Evolutionary conservation across 495 filamentous ascomycete genomes (phyloP).

Genomic region (Aspergillus incahuasiensis): DNA sequence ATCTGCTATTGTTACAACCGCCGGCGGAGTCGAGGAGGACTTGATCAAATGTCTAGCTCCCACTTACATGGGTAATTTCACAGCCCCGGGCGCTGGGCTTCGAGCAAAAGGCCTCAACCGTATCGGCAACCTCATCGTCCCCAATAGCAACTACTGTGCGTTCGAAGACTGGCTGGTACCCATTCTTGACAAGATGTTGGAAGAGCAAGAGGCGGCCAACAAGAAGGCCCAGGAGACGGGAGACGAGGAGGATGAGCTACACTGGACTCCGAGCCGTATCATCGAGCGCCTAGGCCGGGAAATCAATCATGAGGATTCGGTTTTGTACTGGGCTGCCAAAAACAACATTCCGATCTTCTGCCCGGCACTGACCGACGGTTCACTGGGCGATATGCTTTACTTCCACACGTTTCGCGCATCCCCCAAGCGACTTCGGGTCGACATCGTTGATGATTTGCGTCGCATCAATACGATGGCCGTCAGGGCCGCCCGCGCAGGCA

Average conservation of each 20-base stretch:
- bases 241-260: slow-evolving; percentile 60
- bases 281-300: slow-evolving; percentile 83
- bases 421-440: slow-evolving; percentile 70
- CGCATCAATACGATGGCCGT: slow-evolving; percentile 86
- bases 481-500: slow-evolving; percentile 75
- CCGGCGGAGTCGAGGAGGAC: slow-evolving; percentile 96
- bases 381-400: slow-evolving; percentile 93
- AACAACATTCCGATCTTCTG: slow-evolving; percentile 97
- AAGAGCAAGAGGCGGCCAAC: slow-evolving; percentile 78
- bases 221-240: slow-evolving; percentile 38
- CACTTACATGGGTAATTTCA: slow-evolving; percentile 88
- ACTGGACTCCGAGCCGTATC: slow-evolving; percentile 88
- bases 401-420: slow-evolving; percentile 90
- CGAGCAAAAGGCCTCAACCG: slow-evolving; percentile 83
- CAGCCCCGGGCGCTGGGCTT: slow-evolving; percentile 65
- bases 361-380: slow-evolving; percentile 91
- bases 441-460: slow-evolving; percentile 86
- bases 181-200: slow-evolving; percentile 84
- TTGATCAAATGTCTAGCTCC: slow-evolving; percentile 94
- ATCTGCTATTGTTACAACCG: slow-evolving; percentile 88
- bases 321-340: slow-evolving; percentile 91
- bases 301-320: slow-evolving; percentile 82
- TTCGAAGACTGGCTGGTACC: slow-evolving; percentile 98
- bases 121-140: slow-evolving; percentile 94
- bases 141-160: slow-evolving; percentile 92